Evolutionary conservation across 1,139 yeast species (phyloP), one percentile per base, ranked within the genome.

Genomic region (Pichia sp.): DNA sequence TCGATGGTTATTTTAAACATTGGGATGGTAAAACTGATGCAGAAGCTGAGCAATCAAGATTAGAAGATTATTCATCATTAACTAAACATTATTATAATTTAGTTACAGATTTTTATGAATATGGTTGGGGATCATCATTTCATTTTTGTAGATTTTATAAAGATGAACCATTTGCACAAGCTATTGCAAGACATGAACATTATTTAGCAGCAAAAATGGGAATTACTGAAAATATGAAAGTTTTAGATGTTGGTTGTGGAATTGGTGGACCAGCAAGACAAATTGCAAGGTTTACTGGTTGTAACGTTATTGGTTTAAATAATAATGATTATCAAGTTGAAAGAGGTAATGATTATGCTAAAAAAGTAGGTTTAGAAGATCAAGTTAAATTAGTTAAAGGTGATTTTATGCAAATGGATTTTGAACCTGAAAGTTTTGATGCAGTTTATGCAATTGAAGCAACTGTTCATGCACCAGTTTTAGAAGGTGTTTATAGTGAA

Each of bases 121-220:
- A 92, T 69, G 98, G 98, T 43, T 92, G 98, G 98, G 98, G 98
- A 55, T 79, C 96, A 29, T 87, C 96, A n/a, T 92, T 92, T 87
- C 98, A 92, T 70, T 92, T 92, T 68, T 87, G 96, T 42, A 81
- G 96, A 62, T 92, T 84, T 74, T 90, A 87, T 75, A 77, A 75
- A 65, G 97, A 97, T 54, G 98, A 92, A 72, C 83, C 95, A 38
- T 92, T 92, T 73, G 74, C 81, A 64, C 97, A 92, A 70, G 96
- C 97, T 42, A 81, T 88, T 59, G 97, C 97, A 45, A 81, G 98
- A 74, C 98, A 92, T 70, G 98, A 92, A 73, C 98, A 92, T 71
- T 92, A 79, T 70, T 74, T 92, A 62, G 98, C 98, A 38, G 74
- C 76, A 68, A 84, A 86, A 73, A 90, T 90, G 80, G 85, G 84